Conservation (phyloP, 257 asterid species). For the Solanum pimpinellifolium region DNA sequence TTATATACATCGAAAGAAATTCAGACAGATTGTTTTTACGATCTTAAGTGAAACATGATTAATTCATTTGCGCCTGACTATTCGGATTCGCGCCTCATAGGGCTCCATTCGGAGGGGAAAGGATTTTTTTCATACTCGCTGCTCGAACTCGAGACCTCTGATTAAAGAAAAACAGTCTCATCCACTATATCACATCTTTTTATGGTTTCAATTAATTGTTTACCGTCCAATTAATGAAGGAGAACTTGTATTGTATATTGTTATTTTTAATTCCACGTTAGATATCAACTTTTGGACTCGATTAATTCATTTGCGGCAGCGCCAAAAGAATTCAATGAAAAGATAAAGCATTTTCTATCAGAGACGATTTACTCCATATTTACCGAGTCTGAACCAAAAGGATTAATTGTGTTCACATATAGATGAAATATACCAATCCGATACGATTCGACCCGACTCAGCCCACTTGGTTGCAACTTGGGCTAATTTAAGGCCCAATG, state of each 20-base stretch:
- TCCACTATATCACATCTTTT: too few relatives aligned
- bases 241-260: not conserved
- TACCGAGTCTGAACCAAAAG: not conserved
- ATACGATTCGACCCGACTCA: too few relatives aligned
- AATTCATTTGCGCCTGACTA: not conserved
- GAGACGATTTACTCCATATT: not conserved
- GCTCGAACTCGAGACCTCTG: too few relatives aligned
- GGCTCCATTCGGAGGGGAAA: too few relatives aligned
- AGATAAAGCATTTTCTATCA: not conserved
- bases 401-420: not conserved
- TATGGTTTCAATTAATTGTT: too few relatives aligned
- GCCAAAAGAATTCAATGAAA: not conserved
- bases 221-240: not conserved
- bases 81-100: too few relatives aligned
- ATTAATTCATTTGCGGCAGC: not conserved
- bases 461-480: not conserved
- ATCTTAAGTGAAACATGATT: too few relatives aligned
- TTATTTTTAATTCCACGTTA: not conserved
- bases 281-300: not conserved
- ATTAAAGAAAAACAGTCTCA: too few relatives aligned
- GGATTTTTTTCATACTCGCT: too few relatives aligned
- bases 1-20: not conserved
- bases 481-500: not conserved
- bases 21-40: not conserved
- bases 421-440: not conserved